phyloP scores from a whole-genome alignment of 371 early-diverging fungal species.

The Apophysomyces trapeziformis region DNA sequence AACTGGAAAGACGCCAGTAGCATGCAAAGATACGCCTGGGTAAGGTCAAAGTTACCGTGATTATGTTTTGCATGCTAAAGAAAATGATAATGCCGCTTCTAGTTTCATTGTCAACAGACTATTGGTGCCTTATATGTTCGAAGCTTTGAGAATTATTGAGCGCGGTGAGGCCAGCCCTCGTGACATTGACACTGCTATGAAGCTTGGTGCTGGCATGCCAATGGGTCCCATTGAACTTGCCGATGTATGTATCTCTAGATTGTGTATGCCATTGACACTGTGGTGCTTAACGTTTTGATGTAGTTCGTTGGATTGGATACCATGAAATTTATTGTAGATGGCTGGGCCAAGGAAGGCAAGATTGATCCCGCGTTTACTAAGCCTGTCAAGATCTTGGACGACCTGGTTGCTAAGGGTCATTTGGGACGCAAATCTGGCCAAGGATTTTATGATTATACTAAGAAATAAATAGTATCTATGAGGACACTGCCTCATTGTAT shows the following conservation, averaged over 20 bases:
- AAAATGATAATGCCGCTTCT: neutral
- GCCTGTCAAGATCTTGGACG: slow-evolving; percentile 71
- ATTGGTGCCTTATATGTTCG: slow-evolving; percentile 96
- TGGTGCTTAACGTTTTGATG: neutral
- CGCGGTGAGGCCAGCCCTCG: slow-evolving; percentile 86
- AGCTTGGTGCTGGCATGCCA: slow-evolving; percentile 97
- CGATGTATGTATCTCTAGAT: slow-evolving; percentile 65
- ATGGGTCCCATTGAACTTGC: slow-evolving; percentile 97
- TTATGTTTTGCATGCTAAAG: neutral
- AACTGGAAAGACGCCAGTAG: slow-evolving; percentile 87
- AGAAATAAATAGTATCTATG: slow-evolving; percentile 27
- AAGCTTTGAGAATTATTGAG: slow-evolving; percentile 88
- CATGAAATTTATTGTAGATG: slow-evolving; percentile 91
- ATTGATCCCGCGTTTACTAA: slow-evolving; percentile 74
- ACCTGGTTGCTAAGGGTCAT: slow-evolving; percentile 76
- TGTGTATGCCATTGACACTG: neutral
- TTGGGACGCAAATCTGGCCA: slow-evolving; percentile 90
- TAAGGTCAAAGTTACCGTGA: slow-evolving; percentile 34
- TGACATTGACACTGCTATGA: slow-evolving; percentile 97
- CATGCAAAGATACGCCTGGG: slow-evolving; percentile 98
- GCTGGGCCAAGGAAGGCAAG: slow-evolving; percentile 78
- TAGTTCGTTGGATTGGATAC: slow-evolving; percentile 97
- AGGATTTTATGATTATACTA: slow-evolving; percentile 86
- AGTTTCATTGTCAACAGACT: slow-evolving; percentile 96
- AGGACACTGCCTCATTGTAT: slow-evolving; percentile 20